Conservation (phyloP, 345 rosid species). For the Brassica juncea region DNA sequence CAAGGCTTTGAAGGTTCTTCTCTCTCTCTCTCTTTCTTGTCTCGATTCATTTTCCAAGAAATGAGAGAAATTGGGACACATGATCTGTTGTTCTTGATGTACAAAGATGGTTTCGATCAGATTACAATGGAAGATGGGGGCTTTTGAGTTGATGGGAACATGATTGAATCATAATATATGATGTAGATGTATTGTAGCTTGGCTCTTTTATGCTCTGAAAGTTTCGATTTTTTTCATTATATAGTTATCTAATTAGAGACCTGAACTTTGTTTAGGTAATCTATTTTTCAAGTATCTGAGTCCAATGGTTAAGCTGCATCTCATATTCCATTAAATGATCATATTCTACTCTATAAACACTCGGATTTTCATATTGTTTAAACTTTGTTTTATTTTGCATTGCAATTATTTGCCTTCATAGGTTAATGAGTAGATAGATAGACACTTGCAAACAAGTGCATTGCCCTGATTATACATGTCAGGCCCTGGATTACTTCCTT, state of each 20-base stretch:
- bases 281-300: neutral
- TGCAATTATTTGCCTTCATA: neutral
- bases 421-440: neutral
- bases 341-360: neutral
- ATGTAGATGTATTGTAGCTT: neutral
- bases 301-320: neutral
- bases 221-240: neutral
- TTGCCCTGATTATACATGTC: too few species aligned
- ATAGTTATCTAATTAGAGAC: neutral
- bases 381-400: neutral
- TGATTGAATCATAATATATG: too few species aligned
- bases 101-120: too few species aligned
- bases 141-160: neutral
- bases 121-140: neutral
- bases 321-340: conserved; percentile 7
- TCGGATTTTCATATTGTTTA: neutral
- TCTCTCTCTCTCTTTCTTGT: too few species aligned
- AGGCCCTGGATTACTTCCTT: too few species aligned
- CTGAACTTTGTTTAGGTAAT: neutral
- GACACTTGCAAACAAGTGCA: too few species aligned
- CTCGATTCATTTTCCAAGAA: too few species aligned
- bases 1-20: conserved; percentile 60
- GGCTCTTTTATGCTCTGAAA: neutral
- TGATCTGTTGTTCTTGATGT: too few species aligned
- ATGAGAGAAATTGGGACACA: too few species aligned